Conservation (phyloP, 1,139 yeast genomes). For the Yamadazyma aaseri region DNA sequence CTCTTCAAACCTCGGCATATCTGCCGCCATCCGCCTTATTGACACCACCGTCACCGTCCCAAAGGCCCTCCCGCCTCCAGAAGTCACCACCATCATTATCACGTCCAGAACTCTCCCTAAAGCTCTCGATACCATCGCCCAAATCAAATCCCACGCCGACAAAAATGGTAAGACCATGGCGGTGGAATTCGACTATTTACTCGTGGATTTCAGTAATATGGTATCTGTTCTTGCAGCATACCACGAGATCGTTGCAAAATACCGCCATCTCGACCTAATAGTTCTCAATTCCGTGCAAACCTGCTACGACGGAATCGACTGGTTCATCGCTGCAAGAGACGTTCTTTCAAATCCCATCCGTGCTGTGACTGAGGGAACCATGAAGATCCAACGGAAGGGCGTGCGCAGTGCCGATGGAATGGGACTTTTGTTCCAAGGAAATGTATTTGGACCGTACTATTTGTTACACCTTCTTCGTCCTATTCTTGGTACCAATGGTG, state of each 20-base stretch:
- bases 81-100: slow-evolving; percentile 65
- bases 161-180: slow-evolving; percentile 40
- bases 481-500: slow-evolving; percentile 30
- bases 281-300: slow-evolving; percentile 91
- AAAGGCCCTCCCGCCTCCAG: background rate
- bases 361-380: slow-evolving; percentile 82
- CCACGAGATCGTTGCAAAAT: slow-evolving; percentile 64
- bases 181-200: slow-evolving; percentile 80
- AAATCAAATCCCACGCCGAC: slow-evolving; percentile 53
- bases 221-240: slow-evolving; percentile 76
- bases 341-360: slow-evolving; percentile 62
- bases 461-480: slow-evolving; percentile 61
- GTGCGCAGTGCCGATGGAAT: slow-evolving; percentile 67
- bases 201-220: slow-evolving; percentile 91
- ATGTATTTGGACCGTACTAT: slow-evolving; percentile 92
- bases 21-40: slow-evolving; percentile 76
- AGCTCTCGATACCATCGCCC: slow-evolving; percentile 70
- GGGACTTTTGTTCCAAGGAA: slow-evolving; percentile 91
- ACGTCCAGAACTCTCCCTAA: slow-evolving; percentile 87
- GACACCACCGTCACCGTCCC: slow-evolving; percentile 44
- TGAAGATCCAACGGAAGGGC: slow-evolving; percentile 78
- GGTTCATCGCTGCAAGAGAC: slow-evolving; percentile 73
- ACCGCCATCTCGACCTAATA: slow-evolving; percentile 66
- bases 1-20: slow-evolving; percentile 76
- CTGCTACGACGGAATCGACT: slow-evolving; percentile 81